Percentiles rank a stretch among this genome's conserved stretches.
These are phyloP conservation scores for Botrytis paeoniae DNA, from an alignment of 2,329 filamentous ascomycete species.

Conservation along the genomic window DNA sequence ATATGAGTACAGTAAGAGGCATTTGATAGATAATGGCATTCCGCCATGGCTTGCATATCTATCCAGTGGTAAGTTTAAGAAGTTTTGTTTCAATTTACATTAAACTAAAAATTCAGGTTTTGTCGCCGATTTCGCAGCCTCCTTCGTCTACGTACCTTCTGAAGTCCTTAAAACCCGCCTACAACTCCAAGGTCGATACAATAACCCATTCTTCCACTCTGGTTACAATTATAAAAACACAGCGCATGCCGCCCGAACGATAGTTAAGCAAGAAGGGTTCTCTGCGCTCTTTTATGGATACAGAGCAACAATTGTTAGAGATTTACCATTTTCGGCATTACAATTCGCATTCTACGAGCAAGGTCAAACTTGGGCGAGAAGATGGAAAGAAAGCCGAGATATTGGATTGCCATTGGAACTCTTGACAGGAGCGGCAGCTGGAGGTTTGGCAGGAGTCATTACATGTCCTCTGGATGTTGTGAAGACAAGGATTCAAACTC, in stretches of 20 bases:
- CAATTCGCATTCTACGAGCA: conserved; percentile 99
- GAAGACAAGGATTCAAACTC: conserved; percentile 94
- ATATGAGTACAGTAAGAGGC: conserved; percentile 92
- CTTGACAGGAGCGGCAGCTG: conserved; percentile 82
- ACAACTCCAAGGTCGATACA: conserved; percentile 90
- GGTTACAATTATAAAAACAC: conserved; percentile 95
- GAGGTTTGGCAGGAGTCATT: conserved; percentile 87
- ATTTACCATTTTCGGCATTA: conserved; percentile 91
- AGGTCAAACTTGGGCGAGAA: conserved; percentile 76
- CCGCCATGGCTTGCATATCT: conserved; percentile 84
- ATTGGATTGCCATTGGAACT: conserved; percentile 86
- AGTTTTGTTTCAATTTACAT: background rate
- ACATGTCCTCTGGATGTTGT: conserved; percentile 97
- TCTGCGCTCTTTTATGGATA: conserved; percentile 93
- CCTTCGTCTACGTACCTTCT: conserved; percentile 90
- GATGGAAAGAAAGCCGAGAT: conserved; percentile 74
- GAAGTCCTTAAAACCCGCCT: conserved; percentile 97
- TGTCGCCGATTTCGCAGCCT: conserved; percentile 86
- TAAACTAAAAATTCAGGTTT: conserved; percentile 59
- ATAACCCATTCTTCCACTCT: conserved; percentile 89
- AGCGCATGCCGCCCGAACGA: conserved; percentile 78
- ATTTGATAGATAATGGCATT: conserved; percentile 80
- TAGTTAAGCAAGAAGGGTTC: conserved; percentile 77
- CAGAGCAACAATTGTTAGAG: conserved; percentile 89
- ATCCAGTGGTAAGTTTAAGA: conserved; percentile 60